These are phyloP conservation scores for Curvularia lunata DNA, from an alignment of 2,329 filamentous ascomycete species.

Conservation along the genomic window DNA sequence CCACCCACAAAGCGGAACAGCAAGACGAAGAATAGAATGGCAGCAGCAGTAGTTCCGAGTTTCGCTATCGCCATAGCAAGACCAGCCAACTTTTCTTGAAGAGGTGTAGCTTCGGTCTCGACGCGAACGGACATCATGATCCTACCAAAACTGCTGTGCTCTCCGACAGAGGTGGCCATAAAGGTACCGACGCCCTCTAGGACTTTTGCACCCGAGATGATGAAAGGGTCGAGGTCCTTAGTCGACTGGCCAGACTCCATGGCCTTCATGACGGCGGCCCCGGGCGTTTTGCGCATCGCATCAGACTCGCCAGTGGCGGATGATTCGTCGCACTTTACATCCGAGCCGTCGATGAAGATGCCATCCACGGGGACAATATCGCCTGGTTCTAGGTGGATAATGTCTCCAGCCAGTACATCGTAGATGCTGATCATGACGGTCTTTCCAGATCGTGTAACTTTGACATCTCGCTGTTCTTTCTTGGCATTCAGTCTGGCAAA, in stretches of 20 bases:
- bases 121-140: conserved; percentile 63
- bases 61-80: conserved; percentile 61
- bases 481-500: conserved; percentile 46
- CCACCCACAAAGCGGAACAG: conserved; percentile 48
- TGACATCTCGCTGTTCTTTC: conserved; percentile 47
- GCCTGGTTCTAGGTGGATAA: conserved; percentile 71
- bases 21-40: conserved; percentile 49
- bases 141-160: conserved; percentile 62
- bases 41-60: conserved; percentile 53
- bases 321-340: conserved; percentile 73
- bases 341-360: conserved; percentile 69
- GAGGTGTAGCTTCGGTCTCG: conserved; percentile 60
- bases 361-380: conserved; percentile 74
- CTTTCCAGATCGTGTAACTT: conserved; percentile 67
- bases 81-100: conserved; percentile 61
- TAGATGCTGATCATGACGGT: conserved; percentile 62
- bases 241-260: conserved; percentile 59
- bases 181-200: conserved; percentile 60
- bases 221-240: conserved; percentile 67
- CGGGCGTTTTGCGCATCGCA: conserved; percentile 69
- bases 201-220: conserved; percentile 64
- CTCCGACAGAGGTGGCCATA: conserved; percentile 61
- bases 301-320: conserved; percentile 76
- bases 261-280: conserved; percentile 64
- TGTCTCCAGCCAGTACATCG: conserved; percentile 72